Evolutionary conservation across 768 basidiomycete genomes (phyloP).

Genomic region (Termitomyces heimii): DNA sequence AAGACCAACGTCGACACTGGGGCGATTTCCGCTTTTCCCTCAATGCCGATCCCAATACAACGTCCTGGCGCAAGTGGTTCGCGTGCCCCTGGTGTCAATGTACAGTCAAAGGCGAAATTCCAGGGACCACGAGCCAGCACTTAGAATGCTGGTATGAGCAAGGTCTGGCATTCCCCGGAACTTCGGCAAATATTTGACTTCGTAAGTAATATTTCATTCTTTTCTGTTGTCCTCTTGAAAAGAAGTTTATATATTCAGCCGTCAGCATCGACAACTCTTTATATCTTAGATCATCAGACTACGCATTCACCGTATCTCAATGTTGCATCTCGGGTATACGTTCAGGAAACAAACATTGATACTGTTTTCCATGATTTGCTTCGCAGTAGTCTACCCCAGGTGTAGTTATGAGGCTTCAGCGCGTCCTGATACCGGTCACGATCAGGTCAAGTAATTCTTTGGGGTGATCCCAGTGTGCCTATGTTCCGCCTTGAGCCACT

Average conservation of each 20-base stretch:
- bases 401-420: neutral
- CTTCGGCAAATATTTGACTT: neutral
- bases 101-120: neutral
- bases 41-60: conserved; percentile 8
- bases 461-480: neutral
- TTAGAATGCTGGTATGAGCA: neutral
- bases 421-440: too few species aligned
- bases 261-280: neutral
- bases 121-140: conserved; percentile 1
- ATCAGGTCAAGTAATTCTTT: neutral
- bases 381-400: neutral
- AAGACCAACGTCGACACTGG: neutral
- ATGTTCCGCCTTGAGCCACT: neutral
- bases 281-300: neutral
- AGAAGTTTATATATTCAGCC: neutral
- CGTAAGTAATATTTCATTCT: neutral
- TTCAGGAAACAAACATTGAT: neutral
- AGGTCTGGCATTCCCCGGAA: neutral
- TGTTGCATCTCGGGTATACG: neutral
- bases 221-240: neutral
- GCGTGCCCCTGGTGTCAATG: neutral
- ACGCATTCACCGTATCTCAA: neutral
- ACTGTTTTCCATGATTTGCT: neutral
- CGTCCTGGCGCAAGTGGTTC: neutral
- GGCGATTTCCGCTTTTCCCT: conserved; percentile 1